phyloP scores from a whole-genome alignment of 2,329 filamentous ascomycete genomes.

The Chaetomium globosum region DNA sequence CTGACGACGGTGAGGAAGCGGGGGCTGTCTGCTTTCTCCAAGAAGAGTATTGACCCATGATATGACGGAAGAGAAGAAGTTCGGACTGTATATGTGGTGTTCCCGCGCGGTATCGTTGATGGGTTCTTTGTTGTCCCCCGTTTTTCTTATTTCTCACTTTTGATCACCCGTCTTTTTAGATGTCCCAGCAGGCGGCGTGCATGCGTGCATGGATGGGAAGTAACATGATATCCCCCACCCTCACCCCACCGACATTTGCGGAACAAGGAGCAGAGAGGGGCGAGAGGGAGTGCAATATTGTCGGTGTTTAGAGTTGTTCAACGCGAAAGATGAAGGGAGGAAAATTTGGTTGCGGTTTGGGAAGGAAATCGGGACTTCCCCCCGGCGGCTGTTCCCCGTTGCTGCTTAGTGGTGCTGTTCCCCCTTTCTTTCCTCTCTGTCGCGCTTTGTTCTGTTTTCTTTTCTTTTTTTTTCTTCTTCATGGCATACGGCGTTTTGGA shows the following conservation, averaged over 20 bases:
- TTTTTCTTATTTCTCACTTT: constrained; percentile 19
- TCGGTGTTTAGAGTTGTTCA: background rate
- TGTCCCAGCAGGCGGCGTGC: constrained; percentile 28
- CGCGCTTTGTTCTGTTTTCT: background rate
- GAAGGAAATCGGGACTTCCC: constrained; percentile 8
- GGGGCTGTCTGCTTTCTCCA: constrained; percentile 39
- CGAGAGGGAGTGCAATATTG: background rate
- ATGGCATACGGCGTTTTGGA: constrained; percentile 25
- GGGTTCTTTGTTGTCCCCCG: constrained; percentile 5
- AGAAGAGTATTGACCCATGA: constrained; percentile 38
- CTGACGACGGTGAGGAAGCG: constrained; percentile 38
- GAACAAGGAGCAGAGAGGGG: constrained; percentile 3
- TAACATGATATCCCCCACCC: constrained; percentile 13
- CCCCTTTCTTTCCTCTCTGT: constrained; percentile 29
- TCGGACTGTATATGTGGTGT: background rate
- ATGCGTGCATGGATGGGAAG: constrained; percentile 23
- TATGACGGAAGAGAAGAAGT: background rate
- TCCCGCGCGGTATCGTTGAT: background rate
- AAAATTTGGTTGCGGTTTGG: constrained; percentile 18
- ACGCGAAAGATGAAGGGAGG: background rate
- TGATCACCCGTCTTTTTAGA: constrained; percentile 30
- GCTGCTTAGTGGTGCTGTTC: constrained; percentile 14
- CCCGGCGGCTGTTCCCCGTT: constrained; percentile 3
- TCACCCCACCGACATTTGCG: constrained; percentile 2
- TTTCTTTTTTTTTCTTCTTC: background rate